Evolutionary conservation across 169 alveolate genomes (phyloP).

Genomic region (Plasmodium cynomolgi): DNA sequence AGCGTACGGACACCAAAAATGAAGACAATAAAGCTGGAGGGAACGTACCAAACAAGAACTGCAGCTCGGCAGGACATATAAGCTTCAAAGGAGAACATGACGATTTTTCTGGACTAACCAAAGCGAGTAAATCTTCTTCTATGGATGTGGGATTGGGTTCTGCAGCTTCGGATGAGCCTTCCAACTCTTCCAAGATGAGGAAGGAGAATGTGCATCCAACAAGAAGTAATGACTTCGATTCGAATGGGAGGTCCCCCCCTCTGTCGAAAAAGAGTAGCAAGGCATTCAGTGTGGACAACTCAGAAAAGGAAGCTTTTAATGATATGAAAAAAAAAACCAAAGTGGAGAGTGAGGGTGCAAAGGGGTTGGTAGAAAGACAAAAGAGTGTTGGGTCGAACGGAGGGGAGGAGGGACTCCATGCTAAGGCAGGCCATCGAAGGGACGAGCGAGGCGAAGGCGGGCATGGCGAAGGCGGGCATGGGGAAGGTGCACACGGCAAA

Average conservation of each 20-base stretch:
- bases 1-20: not conserved
- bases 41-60: not conserved
- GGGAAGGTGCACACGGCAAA: no score
- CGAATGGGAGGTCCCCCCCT: not conserved
- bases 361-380: not conserved
- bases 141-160: constrained; percentile 3
- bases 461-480: not conserved
- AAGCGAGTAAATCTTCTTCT: not conserved
- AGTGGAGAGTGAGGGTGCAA: not conserved
- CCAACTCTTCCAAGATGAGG: not conserved
- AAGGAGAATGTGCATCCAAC: not conserved
- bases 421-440: not conserved
- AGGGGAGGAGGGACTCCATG: not conserved
- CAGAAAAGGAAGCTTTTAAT: not conserved
- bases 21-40: not conserved
- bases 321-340: not conserved
- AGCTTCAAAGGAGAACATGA: not conserved
- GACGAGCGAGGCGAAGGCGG: not conserved
- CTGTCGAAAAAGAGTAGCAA: not conserved
- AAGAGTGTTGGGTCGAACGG: not conserved
- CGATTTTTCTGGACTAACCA: not conserved
- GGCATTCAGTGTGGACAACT: not conserved
- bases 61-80: not conserved
- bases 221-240: not conserved
- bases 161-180: not conserved